Conservation (phyloP, 306 rosid genomes). For the Lathyrus tuberosus region DNA sequence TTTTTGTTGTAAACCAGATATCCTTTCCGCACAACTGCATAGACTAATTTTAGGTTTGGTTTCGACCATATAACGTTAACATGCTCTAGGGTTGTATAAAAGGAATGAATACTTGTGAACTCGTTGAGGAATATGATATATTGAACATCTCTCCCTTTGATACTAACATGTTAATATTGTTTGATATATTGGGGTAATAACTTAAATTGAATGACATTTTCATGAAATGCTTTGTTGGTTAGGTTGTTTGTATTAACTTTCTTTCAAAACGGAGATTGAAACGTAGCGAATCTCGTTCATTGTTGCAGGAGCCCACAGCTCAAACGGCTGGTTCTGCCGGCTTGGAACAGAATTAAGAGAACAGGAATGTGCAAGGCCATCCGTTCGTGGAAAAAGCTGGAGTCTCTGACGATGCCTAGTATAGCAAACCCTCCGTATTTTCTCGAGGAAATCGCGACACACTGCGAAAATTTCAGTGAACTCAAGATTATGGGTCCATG, state of each 20-base stretch:
- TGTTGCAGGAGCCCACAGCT: constrained; percentile 62
- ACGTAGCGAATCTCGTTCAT: constrained; percentile 5
- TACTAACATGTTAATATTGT: neutral
- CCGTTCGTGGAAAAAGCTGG: constrained; percentile 65
- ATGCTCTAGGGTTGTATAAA: neutral
- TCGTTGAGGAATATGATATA: constrained; percentile 24
- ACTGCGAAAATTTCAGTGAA: constrained; percentile 67
- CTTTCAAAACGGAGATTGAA: constrained; percentile 28
- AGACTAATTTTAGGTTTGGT: too few species aligned
- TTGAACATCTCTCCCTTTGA: constrained; percentile 19
- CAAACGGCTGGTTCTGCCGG: constrained; percentile 72
- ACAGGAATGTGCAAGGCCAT: constrained; percentile 80
- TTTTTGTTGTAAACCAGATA: too few species aligned
- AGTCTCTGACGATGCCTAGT: constrained; percentile 79
- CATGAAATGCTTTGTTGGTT: neutral
- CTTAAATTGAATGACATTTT: neutral
- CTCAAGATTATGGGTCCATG: constrained; percentile 89
- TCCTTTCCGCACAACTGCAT: too few species aligned
- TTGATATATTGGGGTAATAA: constrained; percentile 8
- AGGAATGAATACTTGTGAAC: neutral
- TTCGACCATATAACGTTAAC: neutral
- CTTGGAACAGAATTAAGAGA: constrained; percentile 82
- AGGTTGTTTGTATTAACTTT: neutral
- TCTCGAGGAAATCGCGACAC: constrained; percentile 60
- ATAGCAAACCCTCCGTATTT: constrained; percentile 69